Base-by-base conservation (phyloP, 768 basidiomycete genomes). In the Leucocoprinus birnbaumii region DNA sequence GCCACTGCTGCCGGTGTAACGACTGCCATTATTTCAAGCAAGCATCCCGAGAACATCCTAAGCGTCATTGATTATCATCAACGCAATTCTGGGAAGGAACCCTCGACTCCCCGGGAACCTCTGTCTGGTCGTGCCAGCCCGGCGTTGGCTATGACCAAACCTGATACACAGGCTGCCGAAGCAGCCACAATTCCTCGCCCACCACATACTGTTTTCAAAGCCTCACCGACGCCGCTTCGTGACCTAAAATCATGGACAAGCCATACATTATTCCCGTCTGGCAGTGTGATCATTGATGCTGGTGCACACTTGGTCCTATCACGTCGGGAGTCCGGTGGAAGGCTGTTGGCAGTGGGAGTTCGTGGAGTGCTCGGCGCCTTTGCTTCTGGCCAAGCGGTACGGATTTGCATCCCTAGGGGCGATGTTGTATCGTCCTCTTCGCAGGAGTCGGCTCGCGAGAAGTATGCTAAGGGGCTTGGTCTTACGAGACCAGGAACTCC, bases 211-310 rank as follows among this genome's bases (percentile, higher is more conserved):
- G 68, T 94, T 24, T 99, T 99, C 74, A 79, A 80, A 22, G 85
- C 93, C 2, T 84, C 90, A 10, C 57, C 74, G 0, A 68, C 74
- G n/a, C 90, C 92, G 1, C 76, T 91, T 63, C 79, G 82, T 40
- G 95, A 97, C 63, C 80, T 97, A 46, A 96, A 98, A 63, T 85
- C 91, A 52, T 99, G 97, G 97, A 96, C 96, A 25, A 85, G 86
- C n/a, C 94, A 99, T 69, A 98, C 96, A 0, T 77, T 98, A 14
- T 85, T 84, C 57, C 90, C 96, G 0, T 83, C 95, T 0, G 97
- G 97, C 0, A 87, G 83, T 41, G 83, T 98, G 41, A 76, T 95
- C 65, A 88, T 98, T 59, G 94, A 97, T 68, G 69, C 82, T 16
- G 96, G 97, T 9, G 97, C 97, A 0, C 86, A 94, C 65, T 76